A percentile compares a stretch with the other conserved stretches of the same genome.
Evolutionary conservation across 768 basidiomycete genomes (phyloP).

Genomic region (Collybiopsis confluens): DNA sequence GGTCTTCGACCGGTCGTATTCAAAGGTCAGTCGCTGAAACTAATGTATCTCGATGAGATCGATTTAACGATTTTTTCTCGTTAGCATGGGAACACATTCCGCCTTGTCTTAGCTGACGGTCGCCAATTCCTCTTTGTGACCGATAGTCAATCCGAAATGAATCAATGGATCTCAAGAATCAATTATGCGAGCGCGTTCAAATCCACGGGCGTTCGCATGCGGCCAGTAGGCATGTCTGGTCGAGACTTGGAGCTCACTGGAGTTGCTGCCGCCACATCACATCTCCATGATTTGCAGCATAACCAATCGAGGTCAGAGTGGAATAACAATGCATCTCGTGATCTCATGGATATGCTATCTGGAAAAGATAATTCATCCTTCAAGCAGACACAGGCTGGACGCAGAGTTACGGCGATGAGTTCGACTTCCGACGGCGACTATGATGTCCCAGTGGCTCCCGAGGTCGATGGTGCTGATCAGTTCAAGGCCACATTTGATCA

Average conservation of each 20-base stretch:
- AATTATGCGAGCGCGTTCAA: conserved; percentile 96
- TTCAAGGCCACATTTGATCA: conserved; percentile 82
- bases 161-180: conserved; percentile 87
- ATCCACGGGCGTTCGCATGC: conserved; percentile 77
- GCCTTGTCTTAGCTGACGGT: conserved; percentile 70
- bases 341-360: conserved; percentile 39
- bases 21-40: conserved; percentile 47
- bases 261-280: conserved; percentile 81
- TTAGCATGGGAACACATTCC: conserved; percentile 70
- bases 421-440: conserved; percentile 29
- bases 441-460: conserved; percentile 46
- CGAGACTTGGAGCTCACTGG: conserved; percentile 75
- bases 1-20: conserved; percentile 73
- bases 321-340: conserved; percentile 37
- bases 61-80: background rate
- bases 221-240: conserved; percentile 63
- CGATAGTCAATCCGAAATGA: conserved; percentile 62
- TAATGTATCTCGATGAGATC: background rate
- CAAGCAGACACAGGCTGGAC: conserved; percentile 19
- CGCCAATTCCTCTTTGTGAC: conserved; percentile 83
- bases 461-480: conserved; percentile 58
- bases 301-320: conserved; percentile 30
- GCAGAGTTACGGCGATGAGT: conserved; percentile 26
- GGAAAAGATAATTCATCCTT: conserved; percentile 20
- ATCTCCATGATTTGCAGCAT: conserved; percentile 64